Conservation (phyloP, 2,329 filamentous ascomycete species). For the Phyllosticta citribraziliensis region DNA sequence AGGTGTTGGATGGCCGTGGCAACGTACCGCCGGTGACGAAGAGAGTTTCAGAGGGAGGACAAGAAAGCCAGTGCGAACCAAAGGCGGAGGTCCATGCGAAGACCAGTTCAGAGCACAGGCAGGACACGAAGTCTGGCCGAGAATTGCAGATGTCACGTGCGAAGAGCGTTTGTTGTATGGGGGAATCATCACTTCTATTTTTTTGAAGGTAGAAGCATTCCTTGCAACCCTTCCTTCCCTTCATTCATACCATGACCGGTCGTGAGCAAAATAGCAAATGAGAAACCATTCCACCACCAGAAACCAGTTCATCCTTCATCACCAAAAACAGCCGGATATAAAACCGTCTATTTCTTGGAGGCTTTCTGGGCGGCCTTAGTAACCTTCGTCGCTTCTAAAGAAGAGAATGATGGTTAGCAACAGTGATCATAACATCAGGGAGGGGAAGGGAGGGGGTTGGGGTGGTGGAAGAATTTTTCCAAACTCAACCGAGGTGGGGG, state of each 20-base stretch:
- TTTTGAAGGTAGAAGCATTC: slow-evolving; percentile 9
- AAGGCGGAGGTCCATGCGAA: too few relatives aligned
- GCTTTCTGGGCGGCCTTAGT: slow-evolving; percentile 37
- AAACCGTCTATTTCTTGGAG: slow-evolving; percentile 28
- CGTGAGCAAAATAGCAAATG: slow-evolving; percentile 1
- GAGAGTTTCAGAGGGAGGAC: too few relatives aligned
- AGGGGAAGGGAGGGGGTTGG: slow-evolving; percentile 36
- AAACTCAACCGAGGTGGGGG: too few relatives aligned
- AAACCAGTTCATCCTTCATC: not conserved
- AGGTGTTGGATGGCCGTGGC: too few relatives aligned
- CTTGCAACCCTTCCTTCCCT: slow-evolving; percentile 8
- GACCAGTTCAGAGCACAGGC: not conserved
- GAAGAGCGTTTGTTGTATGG: not conserved
- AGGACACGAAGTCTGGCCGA: too few relatives aligned
- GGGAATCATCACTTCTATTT: slow-evolving; percentile 9
- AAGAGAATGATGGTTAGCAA: slow-evolving; percentile 1
- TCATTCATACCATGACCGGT: slow-evolving; percentile 2
- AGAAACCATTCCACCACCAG: slow-evolving; percentile 3
- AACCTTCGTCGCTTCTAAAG: slow-evolving; percentile 34
- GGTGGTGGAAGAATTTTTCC: not conserved
- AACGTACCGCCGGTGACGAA: too few relatives aligned
- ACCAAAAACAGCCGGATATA: not conserved
- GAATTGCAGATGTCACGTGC: not conserved
- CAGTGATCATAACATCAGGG: slow-evolving; percentile 48
- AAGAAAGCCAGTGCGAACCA: too few relatives aligned